phyloP scores from a whole-genome alignment of 306 rosid species.

The Castanospermum australe region DNA sequence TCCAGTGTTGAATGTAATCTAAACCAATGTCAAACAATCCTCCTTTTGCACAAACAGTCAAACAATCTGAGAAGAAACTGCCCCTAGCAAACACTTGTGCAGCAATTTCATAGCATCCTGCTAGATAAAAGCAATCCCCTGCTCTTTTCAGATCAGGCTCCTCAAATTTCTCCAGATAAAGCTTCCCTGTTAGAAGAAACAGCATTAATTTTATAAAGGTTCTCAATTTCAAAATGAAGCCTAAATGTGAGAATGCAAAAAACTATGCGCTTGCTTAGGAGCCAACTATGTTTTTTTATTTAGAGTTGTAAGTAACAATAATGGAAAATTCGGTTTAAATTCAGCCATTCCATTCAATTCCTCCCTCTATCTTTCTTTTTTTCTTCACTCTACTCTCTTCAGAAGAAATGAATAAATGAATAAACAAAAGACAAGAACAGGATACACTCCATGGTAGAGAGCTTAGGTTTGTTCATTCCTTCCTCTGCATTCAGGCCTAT shows the following conservation, averaged over 20 bases:
- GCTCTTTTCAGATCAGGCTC: slow-evolving; percentile 44
- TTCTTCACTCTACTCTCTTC: too few species aligned
- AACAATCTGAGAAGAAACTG: slow-evolving; percentile 43
- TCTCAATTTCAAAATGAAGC: not conserved
- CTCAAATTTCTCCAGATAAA: slow-evolving; percentile 49
- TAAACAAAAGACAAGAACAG: too few species aligned
- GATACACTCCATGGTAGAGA: not conserved
- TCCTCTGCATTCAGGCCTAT: too few species aligned
- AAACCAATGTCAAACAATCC: slow-evolving; percentile 49
- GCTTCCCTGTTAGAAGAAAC: slow-evolving; percentile 38
- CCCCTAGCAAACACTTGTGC: slow-evolving; percentile 57
- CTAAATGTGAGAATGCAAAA: not conserved
- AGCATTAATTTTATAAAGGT: not conserved
- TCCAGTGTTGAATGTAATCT: slow-evolving; percentile 44
- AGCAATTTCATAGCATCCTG: slow-evolving; percentile 36
- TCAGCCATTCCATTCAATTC: not conserved
- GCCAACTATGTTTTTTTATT: not conserved
- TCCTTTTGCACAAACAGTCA: slow-evolving; percentile 44
- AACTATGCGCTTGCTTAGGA: not conserved
- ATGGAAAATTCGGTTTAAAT: not conserved
- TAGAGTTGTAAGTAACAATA: not conserved
- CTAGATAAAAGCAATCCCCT: slow-evolving; percentile 55
- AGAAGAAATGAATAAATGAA: too few species aligned
- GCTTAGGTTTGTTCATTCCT: too few species aligned
- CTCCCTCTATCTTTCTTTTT: not conserved